These are phyloP conservation scores for Lasiosphaeria hispida DNA, from an alignment of 495 filamentous ascomycete genomes.

Conservation along the genomic window DNA sequence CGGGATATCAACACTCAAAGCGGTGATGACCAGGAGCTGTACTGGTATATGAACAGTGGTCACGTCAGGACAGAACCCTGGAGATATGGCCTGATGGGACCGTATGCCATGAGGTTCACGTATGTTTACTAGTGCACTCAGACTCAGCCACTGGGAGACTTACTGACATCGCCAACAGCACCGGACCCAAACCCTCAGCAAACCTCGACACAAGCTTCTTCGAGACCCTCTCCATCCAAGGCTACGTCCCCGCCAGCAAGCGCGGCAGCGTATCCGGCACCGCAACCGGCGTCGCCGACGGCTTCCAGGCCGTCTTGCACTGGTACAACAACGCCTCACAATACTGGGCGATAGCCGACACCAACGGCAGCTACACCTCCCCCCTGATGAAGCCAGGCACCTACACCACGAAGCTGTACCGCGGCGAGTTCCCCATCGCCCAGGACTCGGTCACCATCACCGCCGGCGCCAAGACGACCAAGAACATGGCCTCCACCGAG, in stretches of 20 bases:
- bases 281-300: slow-evolving; percentile 44
- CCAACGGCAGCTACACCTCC: slow-evolving; percentile 52
- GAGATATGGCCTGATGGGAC: slow-evolving; percentile 59
- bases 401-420: slow-evolving; percentile 62
- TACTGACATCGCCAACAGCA: slow-evolving; percentile 20
- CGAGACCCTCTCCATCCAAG: slow-evolving; percentile 46
- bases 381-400: slow-evolving; percentile 63
- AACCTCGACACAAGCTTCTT: slow-evolving; percentile 57
- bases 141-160: slow-evolving; percentile 9
- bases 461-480: slow-evolving; percentile 44
- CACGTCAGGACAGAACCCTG: slow-evolving; percentile 58
- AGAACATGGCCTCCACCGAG: slow-evolving; percentile 49
- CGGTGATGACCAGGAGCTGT: slow-evolving; percentile 52
- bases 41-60: slow-evolving; percentile 63
- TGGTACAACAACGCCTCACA: slow-evolving; percentile 61
- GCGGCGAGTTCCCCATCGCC: slow-evolving; percentile 52
- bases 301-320: slow-evolving; percentile 56
- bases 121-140: slow-evolving; percentile 30
- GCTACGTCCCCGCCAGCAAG: slow-evolving; percentile 47
- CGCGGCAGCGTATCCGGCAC: slow-evolving; percentile 56
- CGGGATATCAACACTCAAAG: slow-evolving; percentile 62
- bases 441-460: slow-evolving; percentile 45
- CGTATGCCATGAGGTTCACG: slow-evolving; percentile 58
- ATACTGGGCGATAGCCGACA: slow-evolving; percentile 56
- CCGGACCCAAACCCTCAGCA: slow-evolving; percentile 43